Evolutionary conservation across 2,329 filamentous ascomycete species (phyloP).

Genomic region (Stylonectria norvegica): DNA sequence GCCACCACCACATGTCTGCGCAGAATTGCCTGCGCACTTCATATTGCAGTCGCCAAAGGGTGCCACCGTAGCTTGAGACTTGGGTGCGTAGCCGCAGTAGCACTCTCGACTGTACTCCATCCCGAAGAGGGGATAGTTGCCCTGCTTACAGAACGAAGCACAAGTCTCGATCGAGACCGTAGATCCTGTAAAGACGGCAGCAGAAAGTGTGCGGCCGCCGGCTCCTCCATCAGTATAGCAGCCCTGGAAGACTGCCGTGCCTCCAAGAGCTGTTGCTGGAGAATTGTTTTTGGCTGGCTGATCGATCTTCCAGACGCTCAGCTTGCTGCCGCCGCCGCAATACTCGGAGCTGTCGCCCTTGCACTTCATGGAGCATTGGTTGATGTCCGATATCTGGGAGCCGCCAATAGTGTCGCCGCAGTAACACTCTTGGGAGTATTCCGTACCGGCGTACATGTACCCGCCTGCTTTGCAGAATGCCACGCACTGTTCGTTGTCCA

Average conservation of each 20-base stretch:
- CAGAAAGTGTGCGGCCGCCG: conserved; percentile 18
- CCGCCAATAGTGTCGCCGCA: conserved; percentile 24
- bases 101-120: conserved; percentile 23
- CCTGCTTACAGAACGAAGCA: conserved; percentile 19
- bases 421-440: conserved; percentile 35
- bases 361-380: conserved; percentile 26
- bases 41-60: conserved; percentile 20
- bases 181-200: conserved; percentile 15
- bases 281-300: conserved; percentile 11
- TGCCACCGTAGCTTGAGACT: conserved; percentile 12
- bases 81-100: conserved; percentile 19
- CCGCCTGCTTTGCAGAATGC: conserved; percentile 26
- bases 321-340: conserved; percentile 21
- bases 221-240: conserved; percentile 22
- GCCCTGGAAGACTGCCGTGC: conserved; percentile 13
- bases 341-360: conserved; percentile 22
- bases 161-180: conserved; percentile 20
- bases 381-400: conserved; percentile 13
- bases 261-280: conserved; percentile 14
- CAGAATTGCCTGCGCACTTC: conserved; percentile 14
- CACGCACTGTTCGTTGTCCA: conserved; percentile 30
- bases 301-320: conserved; percentile 21
- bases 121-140: conserved; percentile 21
- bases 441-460: conserved; percentile 35
- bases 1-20: conserved; percentile 18